Conservation (phyloP, 2,329 filamentous ascomycete genomes). For the Aspergillus fumigatiaffinis region DNA sequence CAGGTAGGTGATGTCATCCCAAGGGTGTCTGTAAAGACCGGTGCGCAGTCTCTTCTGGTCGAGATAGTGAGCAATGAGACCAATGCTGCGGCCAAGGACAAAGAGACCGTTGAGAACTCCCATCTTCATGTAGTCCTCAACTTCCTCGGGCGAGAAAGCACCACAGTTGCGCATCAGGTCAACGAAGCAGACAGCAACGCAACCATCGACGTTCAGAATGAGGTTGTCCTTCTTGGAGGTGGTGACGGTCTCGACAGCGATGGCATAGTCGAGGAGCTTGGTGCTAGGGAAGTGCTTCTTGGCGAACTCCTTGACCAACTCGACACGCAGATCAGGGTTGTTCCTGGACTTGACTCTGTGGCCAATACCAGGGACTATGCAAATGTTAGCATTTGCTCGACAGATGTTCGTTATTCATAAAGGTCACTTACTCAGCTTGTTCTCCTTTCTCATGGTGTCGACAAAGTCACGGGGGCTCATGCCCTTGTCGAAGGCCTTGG, state of each 20-base stretch:
- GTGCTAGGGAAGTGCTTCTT: conserved; percentile 94
- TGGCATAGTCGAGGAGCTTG: conserved; percentile 98
- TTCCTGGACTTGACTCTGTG: conserved; percentile 99
- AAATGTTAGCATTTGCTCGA: conserved; percentile 22
- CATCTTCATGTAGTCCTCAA: conserved; percentile 98
- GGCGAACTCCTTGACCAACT: conserved; percentile 99
- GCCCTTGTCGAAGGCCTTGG: conserved; percentile 95
- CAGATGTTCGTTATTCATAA: neutral
- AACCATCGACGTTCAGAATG: conserved; percentile 98
- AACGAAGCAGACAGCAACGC: conserved; percentile 97
- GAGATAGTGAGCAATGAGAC: conserved; percentile 98
- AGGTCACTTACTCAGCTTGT: conserved; percentile 78
- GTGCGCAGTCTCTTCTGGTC: conserved; percentile 99
- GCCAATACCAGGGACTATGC: conserved; percentile 82
- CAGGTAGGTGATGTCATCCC: conserved; percentile 97
- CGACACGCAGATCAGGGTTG: conserved; percentile 99
- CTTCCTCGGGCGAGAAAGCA: conserved; percentile 92
- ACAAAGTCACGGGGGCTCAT: conserved; percentile 98
- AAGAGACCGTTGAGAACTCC: conserved; percentile 99
- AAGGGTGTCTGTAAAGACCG: conserved; percentile 97
- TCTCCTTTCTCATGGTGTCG: conserved; percentile 98
- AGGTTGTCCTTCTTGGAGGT: conserved; percentile 99
- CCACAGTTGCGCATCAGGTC: conserved; percentile 97
- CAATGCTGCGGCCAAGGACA: conserved; percentile 93
- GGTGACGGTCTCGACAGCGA: conserved; percentile 95